Evolutionary conservation across 2,329 filamentous ascomycete species (phyloP).

Genomic region (Hirsutella rhossiliensis): DNA sequence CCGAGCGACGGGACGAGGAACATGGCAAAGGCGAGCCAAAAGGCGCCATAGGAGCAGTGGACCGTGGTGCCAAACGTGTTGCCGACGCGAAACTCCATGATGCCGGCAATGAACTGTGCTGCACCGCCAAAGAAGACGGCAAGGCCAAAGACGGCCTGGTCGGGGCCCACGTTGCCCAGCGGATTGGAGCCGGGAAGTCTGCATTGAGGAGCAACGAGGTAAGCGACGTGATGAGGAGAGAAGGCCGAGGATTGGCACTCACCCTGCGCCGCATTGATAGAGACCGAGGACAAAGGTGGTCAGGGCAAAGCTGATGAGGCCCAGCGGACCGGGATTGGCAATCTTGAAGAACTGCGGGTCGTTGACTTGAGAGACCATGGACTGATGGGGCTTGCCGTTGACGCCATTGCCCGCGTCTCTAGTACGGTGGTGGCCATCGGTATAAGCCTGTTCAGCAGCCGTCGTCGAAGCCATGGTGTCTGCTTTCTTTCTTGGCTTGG

Average conservation of each 20-base stretch:
- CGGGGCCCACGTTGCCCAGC: constrained; percentile 18
- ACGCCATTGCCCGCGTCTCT: not conserved
- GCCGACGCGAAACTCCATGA: constrained; percentile 40
- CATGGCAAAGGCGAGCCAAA: constrained; percentile 50
- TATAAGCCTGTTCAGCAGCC: constrained; percentile 2
- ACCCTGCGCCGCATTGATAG: constrained; percentile 34
- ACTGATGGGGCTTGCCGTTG: constrained; percentile 15
- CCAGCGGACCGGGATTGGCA: constrained; percentile 48
- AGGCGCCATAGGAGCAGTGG: constrained; percentile 48
- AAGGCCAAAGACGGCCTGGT: constrained; percentile 23
- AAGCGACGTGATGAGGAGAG: not conserved
- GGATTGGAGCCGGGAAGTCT: constrained; percentile 22
- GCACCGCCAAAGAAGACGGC: constrained; percentile 47
- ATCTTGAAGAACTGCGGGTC: constrained; percentile 28
- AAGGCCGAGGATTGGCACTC: constrained; percentile 20
- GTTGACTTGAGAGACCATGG: constrained; percentile 21
- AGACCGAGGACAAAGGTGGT: constrained; percentile 49
- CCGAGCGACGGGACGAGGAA: constrained; percentile 39
- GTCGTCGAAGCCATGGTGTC: not conserved
- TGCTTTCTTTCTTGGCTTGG: too few species aligned
- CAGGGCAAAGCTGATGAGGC: constrained; percentile 50
- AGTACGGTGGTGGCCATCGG: constrained; percentile 1
- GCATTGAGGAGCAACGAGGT: not conserved
- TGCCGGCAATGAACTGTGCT: constrained; percentile 56
- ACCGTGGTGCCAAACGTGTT: constrained; percentile 52